Percentiles rank a stretch among this genome's conserved stretches.
Evolutionary conservation across 768 basidiomycete genomes (phyloP).

Genomic region (Leucosporidium scottii): DNA sequence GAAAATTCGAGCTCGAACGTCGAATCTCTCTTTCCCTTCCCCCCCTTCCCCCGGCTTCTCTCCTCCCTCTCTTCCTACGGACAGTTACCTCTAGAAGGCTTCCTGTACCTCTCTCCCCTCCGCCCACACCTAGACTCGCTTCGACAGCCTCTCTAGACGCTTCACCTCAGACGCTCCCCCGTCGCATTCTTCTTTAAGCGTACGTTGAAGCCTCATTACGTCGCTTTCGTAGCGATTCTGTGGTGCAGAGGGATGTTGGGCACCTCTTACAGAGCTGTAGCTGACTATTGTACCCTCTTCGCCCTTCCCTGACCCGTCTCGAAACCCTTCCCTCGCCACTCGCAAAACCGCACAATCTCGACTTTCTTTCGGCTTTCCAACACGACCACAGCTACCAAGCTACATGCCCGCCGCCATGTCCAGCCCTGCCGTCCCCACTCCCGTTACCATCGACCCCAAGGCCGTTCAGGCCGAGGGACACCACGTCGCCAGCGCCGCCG

Average conservation of each 20-base stretch:
- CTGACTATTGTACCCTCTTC: neutral
- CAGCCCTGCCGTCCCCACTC: conserved; percentile 17
- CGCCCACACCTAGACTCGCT: conserved; percentile 1
- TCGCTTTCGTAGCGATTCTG: no score
- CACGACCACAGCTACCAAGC: neutral
- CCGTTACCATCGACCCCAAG: conserved; percentile 23
- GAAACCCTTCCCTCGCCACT: neutral
- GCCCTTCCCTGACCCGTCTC: neutral
- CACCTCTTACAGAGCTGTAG: neutral
- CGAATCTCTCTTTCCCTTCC: no score
- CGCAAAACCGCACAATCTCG: neutral
- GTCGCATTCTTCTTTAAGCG: neutral
- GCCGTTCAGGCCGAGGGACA: conserved; percentile 16
- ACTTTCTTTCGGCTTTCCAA: neutral
- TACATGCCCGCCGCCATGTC: conserved; percentile 23
- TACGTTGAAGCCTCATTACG: neutral
- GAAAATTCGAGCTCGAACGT: no score
- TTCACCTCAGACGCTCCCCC: neutral
- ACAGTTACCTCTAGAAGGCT: neutral
- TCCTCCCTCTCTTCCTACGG: no score
- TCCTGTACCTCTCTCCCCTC: neutral
- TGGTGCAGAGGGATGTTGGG: no score
- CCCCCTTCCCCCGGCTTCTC: no score
- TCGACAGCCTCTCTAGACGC: neutral
- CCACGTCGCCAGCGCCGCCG: conserved; percentile 25